A percentile compares a stretch with the other conserved stretches of the same genome.
These are phyloP conservation scores for Solanum acaule DNA, from an alignment of 257 asterid species.

Conservation along the genomic window DNA sequence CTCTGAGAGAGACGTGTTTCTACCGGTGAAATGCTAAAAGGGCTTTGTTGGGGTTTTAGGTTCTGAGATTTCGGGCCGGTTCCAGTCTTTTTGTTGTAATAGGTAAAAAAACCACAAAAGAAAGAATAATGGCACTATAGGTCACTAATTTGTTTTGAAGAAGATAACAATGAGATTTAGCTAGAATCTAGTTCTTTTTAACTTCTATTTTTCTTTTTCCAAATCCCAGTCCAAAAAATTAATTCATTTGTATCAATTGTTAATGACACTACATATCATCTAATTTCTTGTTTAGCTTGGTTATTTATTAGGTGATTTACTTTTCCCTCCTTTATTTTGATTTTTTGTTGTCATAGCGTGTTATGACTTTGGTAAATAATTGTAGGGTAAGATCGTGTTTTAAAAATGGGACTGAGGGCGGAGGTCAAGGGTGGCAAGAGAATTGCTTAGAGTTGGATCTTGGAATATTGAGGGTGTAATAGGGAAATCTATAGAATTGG, in stretches of 20 bases:
- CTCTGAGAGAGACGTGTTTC: slow-evolving; percentile 7
- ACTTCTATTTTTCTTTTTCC: neutral
- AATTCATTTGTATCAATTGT: neutral
- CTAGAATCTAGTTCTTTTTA: neutral
- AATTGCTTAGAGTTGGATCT: neutral
- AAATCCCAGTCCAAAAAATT: neutral
- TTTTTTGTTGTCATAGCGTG: neutral
- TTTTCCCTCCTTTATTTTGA: neutral
- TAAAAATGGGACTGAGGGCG: too few relatives aligned
- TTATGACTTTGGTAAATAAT: neutral
- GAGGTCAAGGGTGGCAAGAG: neutral
- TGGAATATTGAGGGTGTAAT: neutral
- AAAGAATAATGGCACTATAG: neutral
- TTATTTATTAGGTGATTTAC: neutral
- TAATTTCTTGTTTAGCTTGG: neutral
- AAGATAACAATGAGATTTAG: neutral
- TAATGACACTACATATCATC: neutral
- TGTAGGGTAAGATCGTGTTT: neutral
- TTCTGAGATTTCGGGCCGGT: neutral
- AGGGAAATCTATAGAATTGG: neutral
- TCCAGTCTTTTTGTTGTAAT: neutral
- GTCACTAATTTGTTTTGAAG: neutral
- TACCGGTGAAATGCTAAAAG: neutral
- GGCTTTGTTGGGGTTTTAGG: slow-evolving; percentile 26
- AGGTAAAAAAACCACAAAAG: neutral